phyloP scores from a whole-genome alignment of 73 alveolate species.

The Blepharisma japonicum region DNA sequence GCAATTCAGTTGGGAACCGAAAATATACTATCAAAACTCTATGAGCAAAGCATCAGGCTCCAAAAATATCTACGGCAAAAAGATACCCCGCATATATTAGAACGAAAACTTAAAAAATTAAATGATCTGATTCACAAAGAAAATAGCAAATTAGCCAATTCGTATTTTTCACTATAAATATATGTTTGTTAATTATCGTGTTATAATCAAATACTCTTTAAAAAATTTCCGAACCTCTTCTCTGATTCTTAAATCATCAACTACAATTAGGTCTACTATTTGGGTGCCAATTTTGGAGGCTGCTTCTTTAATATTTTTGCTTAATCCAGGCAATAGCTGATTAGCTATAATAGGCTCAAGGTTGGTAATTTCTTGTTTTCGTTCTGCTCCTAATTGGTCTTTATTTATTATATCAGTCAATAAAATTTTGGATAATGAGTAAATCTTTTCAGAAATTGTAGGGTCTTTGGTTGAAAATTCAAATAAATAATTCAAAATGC shows the following conservation, averaged over 20 bases:
- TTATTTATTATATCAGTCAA: background rate
- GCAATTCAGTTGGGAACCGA: too few species aligned
- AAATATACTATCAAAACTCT: too few species aligned
- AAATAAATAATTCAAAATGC: background rate
- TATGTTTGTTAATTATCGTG: too few species aligned
- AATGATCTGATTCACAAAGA: too few species aligned
- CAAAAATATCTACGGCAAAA: too few species aligned
- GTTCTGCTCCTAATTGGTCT: background rate
- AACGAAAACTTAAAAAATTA: too few species aligned
- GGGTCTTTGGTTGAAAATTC: too few species aligned
- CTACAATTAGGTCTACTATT: background rate
- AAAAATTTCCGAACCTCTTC: background rate
- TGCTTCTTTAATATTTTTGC: constrained; percentile 7
- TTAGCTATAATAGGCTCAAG: background rate
- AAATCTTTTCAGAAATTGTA: background rate
- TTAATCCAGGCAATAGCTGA: background rate
- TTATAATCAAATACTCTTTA: background rate
- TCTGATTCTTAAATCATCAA: background rate
- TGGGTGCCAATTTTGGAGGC: background rate
- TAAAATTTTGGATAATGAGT: background rate
- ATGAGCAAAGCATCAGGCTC: too few species aligned
- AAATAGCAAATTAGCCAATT: too few species aligned
- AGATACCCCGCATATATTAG: too few species aligned
- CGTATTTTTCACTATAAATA: too few species aligned
- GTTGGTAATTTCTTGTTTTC: background rate